Conservation (phyloP, 2,329 filamentous ascomycete genomes). For the Bipolaris oryzae region DNA sequence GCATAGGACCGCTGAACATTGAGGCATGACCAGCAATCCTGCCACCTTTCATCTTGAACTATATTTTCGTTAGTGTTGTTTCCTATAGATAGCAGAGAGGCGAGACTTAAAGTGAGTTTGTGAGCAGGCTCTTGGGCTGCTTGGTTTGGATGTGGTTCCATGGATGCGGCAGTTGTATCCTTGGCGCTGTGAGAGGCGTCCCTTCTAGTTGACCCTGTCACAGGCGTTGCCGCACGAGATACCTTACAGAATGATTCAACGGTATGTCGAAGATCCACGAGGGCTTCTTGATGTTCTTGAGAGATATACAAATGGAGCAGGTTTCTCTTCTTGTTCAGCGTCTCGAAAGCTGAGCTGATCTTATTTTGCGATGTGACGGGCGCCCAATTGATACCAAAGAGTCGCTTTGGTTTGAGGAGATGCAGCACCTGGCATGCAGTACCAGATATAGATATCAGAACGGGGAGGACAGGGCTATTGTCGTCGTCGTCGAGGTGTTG, state of each 20-base stretch:
- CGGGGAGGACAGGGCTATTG: not conserved
- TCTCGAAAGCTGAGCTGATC: not conserved
- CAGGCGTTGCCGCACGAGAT: too few species aligned
- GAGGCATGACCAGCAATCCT: too few species aligned
- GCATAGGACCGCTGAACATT: too few species aligned
- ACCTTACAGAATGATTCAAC: not conserved
- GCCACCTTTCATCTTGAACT: too few species aligned
- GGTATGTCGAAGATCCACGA: not conserved
- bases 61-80: too few species aligned
- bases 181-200: too few species aligned
- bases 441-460: slow-evolving; percentile 3
- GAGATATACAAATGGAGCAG: not conserved
- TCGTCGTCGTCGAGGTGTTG: not conserved
- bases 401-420: not conserved
- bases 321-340: not conserved
- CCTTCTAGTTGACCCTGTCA: too few species aligned
- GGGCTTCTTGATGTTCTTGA: not conserved
- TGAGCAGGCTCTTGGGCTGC: too few species aligned
- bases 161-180: too few species aligned
- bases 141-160: too few species aligned
- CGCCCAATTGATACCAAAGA: slow-evolving; percentile 3
- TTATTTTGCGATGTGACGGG: not conserved
- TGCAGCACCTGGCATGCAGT: not conserved
- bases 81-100: too few species aligned
- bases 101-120: too few species aligned